Conservation (phyloP, 2,329 filamentous ascomycete genomes). For the Myriosclerotinia curreyana region DNA sequence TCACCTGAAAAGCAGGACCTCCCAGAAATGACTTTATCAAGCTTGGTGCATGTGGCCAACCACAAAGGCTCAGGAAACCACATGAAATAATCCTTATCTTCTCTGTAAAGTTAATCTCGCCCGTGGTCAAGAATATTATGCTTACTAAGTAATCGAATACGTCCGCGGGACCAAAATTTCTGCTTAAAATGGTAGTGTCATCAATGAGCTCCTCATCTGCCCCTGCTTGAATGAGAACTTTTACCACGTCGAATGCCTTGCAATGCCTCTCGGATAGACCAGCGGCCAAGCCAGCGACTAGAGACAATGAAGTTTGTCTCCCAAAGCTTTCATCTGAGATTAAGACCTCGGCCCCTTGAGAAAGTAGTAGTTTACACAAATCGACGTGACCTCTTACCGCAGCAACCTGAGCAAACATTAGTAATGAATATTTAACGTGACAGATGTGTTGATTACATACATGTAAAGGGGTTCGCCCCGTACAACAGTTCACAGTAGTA, state of each 20-base stretch:
- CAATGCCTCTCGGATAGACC: rapidly evolving
- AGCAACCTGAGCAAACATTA: neutral
- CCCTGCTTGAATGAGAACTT: neutral
- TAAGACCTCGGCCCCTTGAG: neutral
- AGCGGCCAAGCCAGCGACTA: neutral
- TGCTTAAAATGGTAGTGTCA: neutral
- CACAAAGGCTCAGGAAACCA: neutral
- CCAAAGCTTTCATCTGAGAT: neutral
- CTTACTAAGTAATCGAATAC: neutral
- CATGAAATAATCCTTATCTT: neutral
- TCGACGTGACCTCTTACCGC: neutral
- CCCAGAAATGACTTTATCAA: neutral
- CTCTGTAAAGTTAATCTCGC: neutral
- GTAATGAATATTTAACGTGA: neutral
- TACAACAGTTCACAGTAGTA: neutral
- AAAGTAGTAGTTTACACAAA: neutral
- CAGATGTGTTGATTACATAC: neutral
- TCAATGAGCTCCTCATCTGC: neutral
- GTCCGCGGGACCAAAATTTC: neutral
- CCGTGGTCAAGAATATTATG: neutral
- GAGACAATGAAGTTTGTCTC: neutral
- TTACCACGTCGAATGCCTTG: neutral
- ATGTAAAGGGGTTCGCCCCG: conserved; percentile 1
- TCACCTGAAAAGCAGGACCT: neutral
- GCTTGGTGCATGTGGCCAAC: neutral